Percentiles rank a stretch among this genome's conserved stretches.
Evolutionary conservation across 257 asterid species (phyloP).

Genomic region (Solanum lignicaule): DNA sequence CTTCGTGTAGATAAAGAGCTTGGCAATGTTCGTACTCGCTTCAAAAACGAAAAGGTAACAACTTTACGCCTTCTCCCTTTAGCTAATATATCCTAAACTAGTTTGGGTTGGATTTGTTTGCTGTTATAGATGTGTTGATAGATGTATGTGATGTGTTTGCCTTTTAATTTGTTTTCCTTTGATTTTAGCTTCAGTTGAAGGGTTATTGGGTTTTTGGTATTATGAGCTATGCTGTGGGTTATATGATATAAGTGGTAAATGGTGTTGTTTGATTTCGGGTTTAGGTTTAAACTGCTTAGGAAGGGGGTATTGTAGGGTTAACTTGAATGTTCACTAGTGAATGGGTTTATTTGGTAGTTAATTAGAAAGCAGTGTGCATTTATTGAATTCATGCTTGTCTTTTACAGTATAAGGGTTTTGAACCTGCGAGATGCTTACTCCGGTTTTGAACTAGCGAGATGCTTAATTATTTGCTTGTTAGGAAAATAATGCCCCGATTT

Average conservation of each 20-base stretch:
- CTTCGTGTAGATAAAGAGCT: conserved; percentile 99
- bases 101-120: neutral
- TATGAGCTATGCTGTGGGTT: neutral
- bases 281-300: neutral
- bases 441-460: neutral
- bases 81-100: neutral
- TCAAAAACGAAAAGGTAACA: conserved; percentile 78
- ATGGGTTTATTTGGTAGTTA: neutral
- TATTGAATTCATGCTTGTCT: conserved; percentile 29
- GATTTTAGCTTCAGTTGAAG: neutral
- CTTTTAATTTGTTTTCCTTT: neutral
- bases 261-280: neutral
- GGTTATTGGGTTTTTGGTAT: neutral
- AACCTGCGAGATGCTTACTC: neutral
- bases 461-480: neutral
- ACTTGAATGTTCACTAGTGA: neutral
- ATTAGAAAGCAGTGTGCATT: conserved; percentile 12
- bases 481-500: neutral
- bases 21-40: conserved; percentile 85
- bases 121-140: neutral
- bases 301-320: neutral
- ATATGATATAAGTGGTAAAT: neutral
- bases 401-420: neutral
- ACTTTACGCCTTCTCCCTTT: neutral
- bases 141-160: neutral